Evolutionary conservation across 1,284 basidiomycete genomes (phyloP), one percentile per base, ranked within the genome.

Genomic region (Entoloma clypeatum): DNA sequence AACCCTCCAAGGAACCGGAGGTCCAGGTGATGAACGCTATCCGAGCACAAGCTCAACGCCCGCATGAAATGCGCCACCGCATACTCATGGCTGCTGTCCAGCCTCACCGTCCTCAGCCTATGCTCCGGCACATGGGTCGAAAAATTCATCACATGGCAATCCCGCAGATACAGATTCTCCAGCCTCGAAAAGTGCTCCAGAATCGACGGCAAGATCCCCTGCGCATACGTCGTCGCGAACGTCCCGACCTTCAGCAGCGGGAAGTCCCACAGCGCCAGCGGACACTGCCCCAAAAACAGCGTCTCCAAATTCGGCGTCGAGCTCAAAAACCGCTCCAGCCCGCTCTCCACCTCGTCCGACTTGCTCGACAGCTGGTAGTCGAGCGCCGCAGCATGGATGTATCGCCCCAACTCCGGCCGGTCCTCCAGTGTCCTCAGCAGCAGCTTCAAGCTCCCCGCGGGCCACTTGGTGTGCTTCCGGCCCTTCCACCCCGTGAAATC

Each of bases 401-500:
- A 53, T 18, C 41, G 38, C 2, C 51, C 52, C 8, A 57, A 54
- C 25, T 52, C 48, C 3, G 57, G 55, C 5, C 57, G 52, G 11
- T 40, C 47, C 26, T 48, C 39, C 2, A 59, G 41, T 10, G 56
- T 58, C 5, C 51, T 50, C 13, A 59, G 47, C 3, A 59, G 50
- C 8, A 59, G 43, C 22, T 31, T 36, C 4, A 59, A 37, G 17
- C 53, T 56, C 13, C 48, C 57, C 17, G 57, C 55, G 9, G 53
- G 56, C 48, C 50, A 58, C 18, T 45, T 49, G 1, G 57, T 46
- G 27, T 59, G 57, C 36, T 59, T 59, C 19, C 56, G 49, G 3
- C 58, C 58, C 25, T 58, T 58, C 58, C 56, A 59, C 6, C 55
- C 55, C 4, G 56, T 57, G 18, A 57, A 56, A 39, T 59, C 58